Percentiles rank a stretch among this genome's conserved stretches.
phyloP scores from a whole-genome alignment of 148 eudicot species.

The Persicaria tinctoria region DNA sequence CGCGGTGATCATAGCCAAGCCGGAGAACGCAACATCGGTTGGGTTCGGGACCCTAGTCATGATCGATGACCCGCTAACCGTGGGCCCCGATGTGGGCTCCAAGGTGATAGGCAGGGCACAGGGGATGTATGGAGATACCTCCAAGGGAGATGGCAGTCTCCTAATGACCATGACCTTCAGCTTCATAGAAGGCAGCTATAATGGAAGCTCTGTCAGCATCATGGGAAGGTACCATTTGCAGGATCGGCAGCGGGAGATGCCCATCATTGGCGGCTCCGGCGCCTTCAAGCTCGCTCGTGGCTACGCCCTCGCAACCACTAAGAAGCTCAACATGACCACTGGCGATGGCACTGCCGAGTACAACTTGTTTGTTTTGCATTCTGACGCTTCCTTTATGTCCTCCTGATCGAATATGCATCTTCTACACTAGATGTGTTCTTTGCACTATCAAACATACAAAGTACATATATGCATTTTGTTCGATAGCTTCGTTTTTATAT shows the following conservation, averaged over 20 bases:
- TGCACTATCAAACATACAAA: background rate
- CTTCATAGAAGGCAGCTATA: slow-evolving; percentile 27
- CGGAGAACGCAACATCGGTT: slow-evolving; percentile 17
- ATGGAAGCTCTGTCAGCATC: slow-evolving; percentile 41
- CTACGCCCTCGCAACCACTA: slow-evolving; percentile 35
- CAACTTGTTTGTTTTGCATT: slow-evolving; percentile 31
- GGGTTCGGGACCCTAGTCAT: slow-evolving; percentile 36
- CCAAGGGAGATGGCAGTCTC: slow-evolving; percentile 15
- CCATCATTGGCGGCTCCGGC: slow-evolving; percentile 42
- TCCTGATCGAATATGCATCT: background rate
- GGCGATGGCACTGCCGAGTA: slow-evolving; percentile 49
- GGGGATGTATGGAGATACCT: slow-evolving; percentile 36
- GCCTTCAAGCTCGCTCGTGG: slow-evolving; percentile 43
- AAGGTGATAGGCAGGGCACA: slow-evolving; percentile 49
- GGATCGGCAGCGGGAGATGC: slow-evolving; percentile 37
- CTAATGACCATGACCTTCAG: slow-evolving; percentile 33
- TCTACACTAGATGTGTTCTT: background rate
- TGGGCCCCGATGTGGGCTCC: slow-evolving; percentile 24
- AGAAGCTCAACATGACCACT: slow-evolving; percentile 17
- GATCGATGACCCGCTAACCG: slow-evolving; percentile 38
- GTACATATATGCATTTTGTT: background rate
- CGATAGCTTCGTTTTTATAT: too few relatives aligned
- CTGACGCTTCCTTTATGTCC: background rate
- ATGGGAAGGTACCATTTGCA: slow-evolving; percentile 32
- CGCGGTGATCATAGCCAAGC: slow-evolving; percentile 28